Percentiles rank a stretch among this genome's conserved stretches.
Evolutionary conservation across 2,329 filamentous ascomycete species (phyloP).

Genomic region (Zymoseptoria pseudotritici): DNA sequence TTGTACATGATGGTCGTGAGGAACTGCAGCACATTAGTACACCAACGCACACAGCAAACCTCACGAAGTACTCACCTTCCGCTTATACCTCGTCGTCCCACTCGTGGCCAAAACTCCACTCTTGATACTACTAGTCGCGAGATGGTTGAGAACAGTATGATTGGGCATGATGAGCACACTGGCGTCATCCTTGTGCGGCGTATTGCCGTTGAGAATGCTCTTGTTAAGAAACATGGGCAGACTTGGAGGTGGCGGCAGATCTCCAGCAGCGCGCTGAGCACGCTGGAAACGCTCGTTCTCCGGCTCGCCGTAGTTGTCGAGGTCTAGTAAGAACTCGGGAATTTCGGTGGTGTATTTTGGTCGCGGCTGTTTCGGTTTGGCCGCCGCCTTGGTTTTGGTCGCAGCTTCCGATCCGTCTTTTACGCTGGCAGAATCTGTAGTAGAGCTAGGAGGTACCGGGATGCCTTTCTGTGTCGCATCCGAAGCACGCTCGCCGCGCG

Average conservation of each 20-base stretch:
- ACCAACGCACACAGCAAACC: not conserved
- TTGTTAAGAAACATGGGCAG: conserved; percentile 88
- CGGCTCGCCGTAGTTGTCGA: conserved; percentile 51
- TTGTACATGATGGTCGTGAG: conserved; percentile 98
- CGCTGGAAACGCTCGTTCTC: conserved; percentile 71
- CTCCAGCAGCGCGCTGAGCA: conserved; percentile 66
- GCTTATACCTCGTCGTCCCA: conserved; percentile 93
- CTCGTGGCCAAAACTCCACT: conserved; percentile 91
- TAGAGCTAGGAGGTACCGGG: conserved; percentile 1
- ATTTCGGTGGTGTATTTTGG: conserved; percentile 65
- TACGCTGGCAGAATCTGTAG: conserved; percentile 7
- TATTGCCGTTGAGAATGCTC: conserved; percentile 85
- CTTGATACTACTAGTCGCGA: conserved; percentile 97
- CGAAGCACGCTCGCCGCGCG: conserved; percentile 8
- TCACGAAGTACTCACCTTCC: conserved; percentile 56
- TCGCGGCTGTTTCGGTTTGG: conserved; percentile 33
- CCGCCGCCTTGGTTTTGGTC: conserved; percentile 10
- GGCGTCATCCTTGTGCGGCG: conserved; percentile 94
- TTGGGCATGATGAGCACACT: conserved; percentile 96
- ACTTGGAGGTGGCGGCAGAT: conserved; percentile 73
- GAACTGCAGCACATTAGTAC: conserved; percentile 52
- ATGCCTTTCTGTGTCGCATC: not conserved
- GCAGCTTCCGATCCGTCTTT: not conserved
- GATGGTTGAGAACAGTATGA: conserved; percentile 90
- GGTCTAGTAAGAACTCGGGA: conserved; percentile 77